Base-by-base conservation (phyloP, 805 yeast genomes). In the Clavispora carvajalis region DNA sequence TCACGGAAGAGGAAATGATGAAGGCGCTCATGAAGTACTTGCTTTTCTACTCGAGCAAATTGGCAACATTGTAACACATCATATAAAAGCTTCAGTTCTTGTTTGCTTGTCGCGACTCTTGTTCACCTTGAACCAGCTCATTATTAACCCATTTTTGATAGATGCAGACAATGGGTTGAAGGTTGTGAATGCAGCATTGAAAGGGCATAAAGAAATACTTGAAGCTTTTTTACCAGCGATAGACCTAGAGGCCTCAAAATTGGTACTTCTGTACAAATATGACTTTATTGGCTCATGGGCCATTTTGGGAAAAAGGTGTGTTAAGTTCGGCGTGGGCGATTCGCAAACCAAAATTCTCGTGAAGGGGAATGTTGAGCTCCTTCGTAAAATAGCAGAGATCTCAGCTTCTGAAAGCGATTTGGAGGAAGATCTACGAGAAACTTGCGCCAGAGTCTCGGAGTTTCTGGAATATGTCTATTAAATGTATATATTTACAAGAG, bases 201-300 rank as follows among this genome's bases (percentile, higher is more conserved):
- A 39, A 5, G 53, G 60, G 2, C 72, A 65, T 34, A 10, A 33
- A 2, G 34, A 36, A 3, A 39, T 62, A 6, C 33, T 65, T 7
- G 25, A 34, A 1, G 26, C 35, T 19, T 51, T 57, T 18, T 12
- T 44, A 11, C 36, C 39, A 7, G 26, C 37, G 3, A 46, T 41
- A 7, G 57, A 59, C 17, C 10, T 13, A 3, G 58, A 53, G 26
- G 58, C 55, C 2, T 21, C 38, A 7, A 22, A 23, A 6, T 43
- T 62, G 3, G 23, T 65, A 1, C 40, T 52, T 19, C 49, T 46
- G 15, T 66, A 66, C 47, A 52, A 49, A 37, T 60, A 51, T 39
- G 73, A 69, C 41, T 54, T 65, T 7, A 31, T 68, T 30, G 72
- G 60, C 2, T 52, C 63, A 3, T 69, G 73, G 73, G 43, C 53